Evolutionary conservation across 352 stramenopile species (phyloP).

Genomic region (Pythium pectinolyticum): DNA sequence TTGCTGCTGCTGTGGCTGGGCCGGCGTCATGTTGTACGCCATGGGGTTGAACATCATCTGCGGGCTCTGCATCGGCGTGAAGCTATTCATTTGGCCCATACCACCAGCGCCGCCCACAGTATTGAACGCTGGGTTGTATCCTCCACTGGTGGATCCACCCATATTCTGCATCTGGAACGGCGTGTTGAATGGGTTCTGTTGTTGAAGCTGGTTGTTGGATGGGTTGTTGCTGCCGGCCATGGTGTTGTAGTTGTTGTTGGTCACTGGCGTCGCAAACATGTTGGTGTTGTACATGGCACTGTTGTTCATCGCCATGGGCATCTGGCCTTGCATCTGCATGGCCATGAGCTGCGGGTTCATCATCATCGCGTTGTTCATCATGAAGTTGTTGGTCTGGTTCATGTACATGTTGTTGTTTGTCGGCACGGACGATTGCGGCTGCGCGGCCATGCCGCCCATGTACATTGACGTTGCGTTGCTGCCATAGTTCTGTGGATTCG

Average conservation of each 20-base stretch:
- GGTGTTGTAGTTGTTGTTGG: conserved; percentile 20
- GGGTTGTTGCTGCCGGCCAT: too few relatives aligned
- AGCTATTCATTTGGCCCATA: conserved; percentile 54
- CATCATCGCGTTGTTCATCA: conserved; percentile 32
- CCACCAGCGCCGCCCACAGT: conserved; percentile 50
- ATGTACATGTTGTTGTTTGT: conserved; percentile 15
- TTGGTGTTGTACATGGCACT: conserved; percentile 49
- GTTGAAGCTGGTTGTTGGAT: conserved; percentile 49
- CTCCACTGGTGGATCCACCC: neutral
- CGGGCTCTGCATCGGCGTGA: conserved; percentile 42
- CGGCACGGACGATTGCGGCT: conserved; percentile 4
- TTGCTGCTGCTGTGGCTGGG: conserved; percentile 25
- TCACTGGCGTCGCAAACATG: conserved; percentile 15
- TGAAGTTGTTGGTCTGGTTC: conserved; percentile 16
- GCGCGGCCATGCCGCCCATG: conserved; percentile 12
- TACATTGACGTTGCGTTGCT: neutral
- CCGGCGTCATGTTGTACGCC: conserved; percentile 31
- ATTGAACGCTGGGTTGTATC: conserved; percentile 35
- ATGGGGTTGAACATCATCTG: conserved; percentile 51
- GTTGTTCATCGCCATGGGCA: conserved; percentile 46
- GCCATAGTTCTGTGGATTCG: conserved; percentile 14
- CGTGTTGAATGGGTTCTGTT: conserved; percentile 67
- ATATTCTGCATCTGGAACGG: conserved; percentile 34
- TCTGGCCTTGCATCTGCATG: conserved; percentile 28
- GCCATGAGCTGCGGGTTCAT: conserved; percentile 59